These are phyloP conservation scores for Pterulicium gracile DNA, from an alignment of 1,284 basidiomycete species.

Conservation along the genomic window DNA sequence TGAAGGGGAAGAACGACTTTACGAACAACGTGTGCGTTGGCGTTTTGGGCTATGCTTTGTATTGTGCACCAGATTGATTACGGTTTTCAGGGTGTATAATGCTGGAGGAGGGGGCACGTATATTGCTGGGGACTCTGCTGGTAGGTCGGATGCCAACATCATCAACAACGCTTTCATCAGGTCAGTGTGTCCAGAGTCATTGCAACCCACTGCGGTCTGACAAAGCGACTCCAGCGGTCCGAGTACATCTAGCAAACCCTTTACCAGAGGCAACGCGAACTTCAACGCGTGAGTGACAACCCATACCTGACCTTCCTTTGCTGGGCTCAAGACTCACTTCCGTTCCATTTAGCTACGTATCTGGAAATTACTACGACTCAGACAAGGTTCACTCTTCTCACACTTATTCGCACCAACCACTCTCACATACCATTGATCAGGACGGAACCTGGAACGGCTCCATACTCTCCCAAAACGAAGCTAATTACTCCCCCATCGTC, in stretches of 20 bases:
- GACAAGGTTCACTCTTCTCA: constrained; percentile 14
- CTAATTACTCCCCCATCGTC: constrained; percentile 24
- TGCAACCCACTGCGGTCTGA: neutral
- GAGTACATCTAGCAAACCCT: constrained; percentile 11
- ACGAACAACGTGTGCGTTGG: constrained; percentile 23
- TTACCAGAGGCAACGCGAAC: constrained; percentile 27
- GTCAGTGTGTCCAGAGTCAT: constrained; percentile 9
- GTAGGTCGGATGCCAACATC: constrained; percentile 23
- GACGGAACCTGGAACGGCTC: constrained; percentile 22
- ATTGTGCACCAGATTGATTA: neutral
- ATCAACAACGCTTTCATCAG: constrained; percentile 26
- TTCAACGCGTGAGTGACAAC: constrained; percentile 18
- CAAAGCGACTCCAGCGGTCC: constrained; percentile 13
- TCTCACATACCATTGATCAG: constrained; percentile 9
- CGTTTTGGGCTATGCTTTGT: neutral
- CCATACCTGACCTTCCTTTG: neutral
- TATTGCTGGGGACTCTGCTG: constrained; percentile 25
- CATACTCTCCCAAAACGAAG: constrained; percentile 17
- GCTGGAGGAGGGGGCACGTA: constrained; percentile 26
- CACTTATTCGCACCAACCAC: neutral
- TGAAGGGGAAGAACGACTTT: constrained; percentile 27
- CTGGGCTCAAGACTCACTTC: neutral
- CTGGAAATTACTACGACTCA: constrained; percentile 24
- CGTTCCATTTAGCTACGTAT: constrained; percentile 13
- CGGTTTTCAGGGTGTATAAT: constrained; percentile 19